Evolutionary conservation across 768 basidiomycete genomes (phyloP), one percentile per base, ranked within the genome.

Genomic region (Infundibulicybe gibba): DNA sequence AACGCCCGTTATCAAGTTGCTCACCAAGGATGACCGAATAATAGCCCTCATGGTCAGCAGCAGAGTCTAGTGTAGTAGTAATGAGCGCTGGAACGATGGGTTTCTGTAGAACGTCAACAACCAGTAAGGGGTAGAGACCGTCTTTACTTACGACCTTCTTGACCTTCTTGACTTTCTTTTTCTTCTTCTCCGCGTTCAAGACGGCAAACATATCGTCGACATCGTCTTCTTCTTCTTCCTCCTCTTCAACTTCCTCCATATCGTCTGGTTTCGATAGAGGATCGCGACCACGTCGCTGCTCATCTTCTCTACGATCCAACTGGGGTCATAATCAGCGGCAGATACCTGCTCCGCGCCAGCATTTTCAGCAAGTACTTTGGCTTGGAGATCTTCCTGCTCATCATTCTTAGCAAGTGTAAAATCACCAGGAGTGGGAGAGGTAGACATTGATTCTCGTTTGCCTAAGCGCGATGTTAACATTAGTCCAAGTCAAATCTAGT

Each of bases 201-300:
- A 90, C 75, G 17, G 92, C 85, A 57, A 98, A 98, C 94, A 99
- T 97, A 62, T 97, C 95, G 51, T 95, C 92, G 1, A 95, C 76
- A 32, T 94, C 90, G 2, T 92, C 90, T 11, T 90, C 89, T 6
- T 87, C 89, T 10, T 85, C 85, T 2, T 77, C 80, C 20, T 76
- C 76, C 47, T 80, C 75, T 37, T 75, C 74, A 19, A 74, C 67
- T n/a, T 77, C 75, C 14, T 70, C 60, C 2, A 64, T 60, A 44
- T 54, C 55, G 17, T 66, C 65, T 15, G 57, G 68, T 30, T 70
- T 69, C 21, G 69, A 63, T 19, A 33, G 42, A 1, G 52, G 69
- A 57, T 59, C 79, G 3, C 68, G 71, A 30, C 82, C 76, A 15
- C 86, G 79, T 52, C 81, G 81, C 49, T 83, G 82, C 51, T 92